Base-by-base conservation (phyloP, 163 green algal genomes). In the Chlamydomonas reinhardtii region DNA sequence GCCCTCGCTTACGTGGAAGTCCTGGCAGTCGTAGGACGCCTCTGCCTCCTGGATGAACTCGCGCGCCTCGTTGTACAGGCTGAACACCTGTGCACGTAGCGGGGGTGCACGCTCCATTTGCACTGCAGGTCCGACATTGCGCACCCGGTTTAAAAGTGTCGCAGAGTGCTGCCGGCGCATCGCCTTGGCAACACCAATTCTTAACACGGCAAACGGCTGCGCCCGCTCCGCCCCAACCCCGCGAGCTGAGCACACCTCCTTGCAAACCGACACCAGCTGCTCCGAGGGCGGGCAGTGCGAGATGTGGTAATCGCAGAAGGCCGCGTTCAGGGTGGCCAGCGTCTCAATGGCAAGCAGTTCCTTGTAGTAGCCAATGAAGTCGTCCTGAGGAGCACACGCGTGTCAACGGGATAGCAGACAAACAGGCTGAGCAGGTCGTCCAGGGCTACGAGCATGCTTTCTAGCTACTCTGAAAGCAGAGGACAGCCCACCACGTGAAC, bases 271-370 rank as follows among this genome's bases (percentile, higher is more conserved):
- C 11, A 83, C n/a, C 62, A 95, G 91, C 91, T 94, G 88, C 74
- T 93, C 80, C 8, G 65, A 88, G 8, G 89, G 82, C 8, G 91
- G 88, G 90, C 95, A 98, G 66, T 90, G 66, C 14, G 68, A 62
- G 11, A 90, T 66, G 83, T 97, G 92, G 68, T 91, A 94, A 77
- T 95, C 90, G 76, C 95, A 98, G 74, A 97, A 93, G 5, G 91
- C 95, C 0, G 91, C 94, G 70, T 97, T 98, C 22, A 97, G 85
- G 37, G 91, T 95, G 20, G 94, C 75, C 1, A 94, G 66, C 32
- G 90, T 91, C 83, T 96, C 91, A 52, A 97, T 91, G 52, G 92
- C 72, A 27, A 97, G 83, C 66, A 98, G 80, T 89, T 98, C 94
- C 0, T 91, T 62, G 73, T 94, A 91, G 66, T 90, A 91, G 81